Conservation (phyloP, 2,329 filamentous ascomycete species). For the Aspergillus pseudoterreus region DNA sequence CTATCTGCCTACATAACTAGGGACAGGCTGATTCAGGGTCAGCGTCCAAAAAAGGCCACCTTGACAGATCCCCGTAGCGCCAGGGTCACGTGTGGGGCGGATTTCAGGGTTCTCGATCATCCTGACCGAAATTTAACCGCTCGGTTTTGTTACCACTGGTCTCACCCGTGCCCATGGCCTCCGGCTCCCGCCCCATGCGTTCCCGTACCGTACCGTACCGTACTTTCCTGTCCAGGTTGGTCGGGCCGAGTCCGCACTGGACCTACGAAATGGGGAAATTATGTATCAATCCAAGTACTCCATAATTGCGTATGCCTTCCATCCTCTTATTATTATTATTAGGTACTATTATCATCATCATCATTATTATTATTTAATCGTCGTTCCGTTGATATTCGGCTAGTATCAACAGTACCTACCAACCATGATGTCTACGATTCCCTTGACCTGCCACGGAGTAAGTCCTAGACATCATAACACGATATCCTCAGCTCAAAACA, state of each 20-base stretch:
- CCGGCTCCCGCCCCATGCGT: neutral
- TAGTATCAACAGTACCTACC: neutral
- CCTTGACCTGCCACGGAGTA: neutral
- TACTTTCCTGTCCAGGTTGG: neutral
- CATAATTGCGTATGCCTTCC: neutral
- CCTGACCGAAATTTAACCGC: conserved; percentile 12
- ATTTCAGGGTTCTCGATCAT: conserved; percentile 12
- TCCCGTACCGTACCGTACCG: neutral
- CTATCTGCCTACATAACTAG: neutral
- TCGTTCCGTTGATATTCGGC: neutral
- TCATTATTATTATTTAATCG: neutral
- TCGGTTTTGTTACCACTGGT: conserved; percentile 2
- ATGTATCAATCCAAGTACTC: neutral
- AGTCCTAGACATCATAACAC: neutral
- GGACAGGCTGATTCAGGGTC: neutral
- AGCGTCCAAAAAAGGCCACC: conserved; percentile 14
- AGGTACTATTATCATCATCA: neutral
- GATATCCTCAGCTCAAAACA: neutral
- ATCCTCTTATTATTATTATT: neutral
- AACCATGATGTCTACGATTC: neutral
- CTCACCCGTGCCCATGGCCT: neutral
- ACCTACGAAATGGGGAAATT: neutral
- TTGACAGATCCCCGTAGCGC: conserved; percentile 13
- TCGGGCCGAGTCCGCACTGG: neutral
- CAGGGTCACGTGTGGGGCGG: conserved; percentile 15